Conservation (phyloP, 768 basidiomycete species). For the Lactarius quietus region DNA sequence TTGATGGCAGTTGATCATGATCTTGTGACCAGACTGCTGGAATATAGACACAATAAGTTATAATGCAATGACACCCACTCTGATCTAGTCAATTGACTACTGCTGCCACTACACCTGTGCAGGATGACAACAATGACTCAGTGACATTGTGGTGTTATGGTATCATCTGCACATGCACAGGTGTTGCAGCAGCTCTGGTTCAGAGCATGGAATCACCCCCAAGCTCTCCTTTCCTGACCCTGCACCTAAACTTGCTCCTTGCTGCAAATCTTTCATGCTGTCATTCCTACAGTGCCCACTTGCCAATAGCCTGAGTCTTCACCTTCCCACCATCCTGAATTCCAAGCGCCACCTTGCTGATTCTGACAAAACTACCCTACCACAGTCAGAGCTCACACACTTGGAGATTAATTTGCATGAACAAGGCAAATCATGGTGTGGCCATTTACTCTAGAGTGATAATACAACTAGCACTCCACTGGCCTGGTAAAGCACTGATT, state of each 20-base stretch:
- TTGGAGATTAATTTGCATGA: background rate
- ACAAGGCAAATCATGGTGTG: background rate
- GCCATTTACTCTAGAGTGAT: background rate
- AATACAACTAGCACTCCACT: too few species aligned
- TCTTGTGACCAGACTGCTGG: too few species aligned
- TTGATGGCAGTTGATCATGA: too few species aligned
- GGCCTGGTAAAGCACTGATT: too few species aligned
- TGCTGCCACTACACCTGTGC: too few species aligned
- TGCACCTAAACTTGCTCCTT: background rate
- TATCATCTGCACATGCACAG: slow-evolving; percentile 16
- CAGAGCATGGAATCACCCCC: background rate
- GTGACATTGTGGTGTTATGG: too few species aligned
- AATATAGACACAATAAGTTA: too few species aligned
- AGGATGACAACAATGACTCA: too few species aligned
- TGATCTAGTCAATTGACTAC: too few species aligned
- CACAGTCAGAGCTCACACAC: background rate
- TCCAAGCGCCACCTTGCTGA: background rate
- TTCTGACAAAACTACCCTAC: background rate
- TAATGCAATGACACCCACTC: too few species aligned
- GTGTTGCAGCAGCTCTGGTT: background rate
- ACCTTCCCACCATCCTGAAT: background rate
- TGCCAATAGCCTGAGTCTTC: slow-evolving; percentile 4
- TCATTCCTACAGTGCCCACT: background rate
- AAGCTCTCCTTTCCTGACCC: background rate
- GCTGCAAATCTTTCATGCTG: background rate